Evolutionary conservation across 2,329 filamentous ascomycete genomes (phyloP).

Genomic region (Ceratocystis colombiana): DNA sequence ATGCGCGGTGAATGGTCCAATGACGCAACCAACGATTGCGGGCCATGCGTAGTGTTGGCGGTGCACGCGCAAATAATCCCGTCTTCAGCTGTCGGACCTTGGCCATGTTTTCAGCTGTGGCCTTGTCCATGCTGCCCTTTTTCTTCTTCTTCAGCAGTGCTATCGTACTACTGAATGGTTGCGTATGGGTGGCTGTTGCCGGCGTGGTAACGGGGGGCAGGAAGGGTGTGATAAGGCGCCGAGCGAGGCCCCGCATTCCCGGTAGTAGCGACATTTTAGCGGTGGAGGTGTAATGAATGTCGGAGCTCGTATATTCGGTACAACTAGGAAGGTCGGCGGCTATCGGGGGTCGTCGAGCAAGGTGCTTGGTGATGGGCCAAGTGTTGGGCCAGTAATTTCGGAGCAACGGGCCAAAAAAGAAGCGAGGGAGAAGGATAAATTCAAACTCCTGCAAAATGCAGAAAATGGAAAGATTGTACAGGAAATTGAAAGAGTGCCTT

Average conservation of each 20-base stretch:
- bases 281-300: not conserved
- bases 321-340: not conserved
- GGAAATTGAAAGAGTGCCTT: not conserved
- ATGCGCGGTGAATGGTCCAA: constrained; percentile 98
- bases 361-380: not conserved
- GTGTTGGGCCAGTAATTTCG: not conserved
- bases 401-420: not conserved
- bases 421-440: not conserved
- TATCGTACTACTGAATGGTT: constrained; percentile 31
- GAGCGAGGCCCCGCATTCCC: constrained; percentile 20
- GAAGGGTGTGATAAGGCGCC: constrained; percentile 19
- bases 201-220: constrained; percentile 8
- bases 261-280: constrained; percentile 22
- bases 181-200: not conserved
- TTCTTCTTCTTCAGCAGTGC: constrained; percentile 30
- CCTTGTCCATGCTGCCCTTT: constrained; percentile 29
- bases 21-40: constrained; percentile 81
- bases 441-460: not conserved
- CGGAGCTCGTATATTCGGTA: not conserved
- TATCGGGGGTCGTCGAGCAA: not conserved
- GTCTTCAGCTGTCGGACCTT: constrained; percentile 38
- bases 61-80: constrained; percentile 43
- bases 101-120: constrained; percentile 28
- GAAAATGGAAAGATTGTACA: not conserved
- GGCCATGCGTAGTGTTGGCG: constrained; percentile 71